Conservation (phyloP, 495 filamentous ascomycete species). For the Tuber aestivum region DNA sequence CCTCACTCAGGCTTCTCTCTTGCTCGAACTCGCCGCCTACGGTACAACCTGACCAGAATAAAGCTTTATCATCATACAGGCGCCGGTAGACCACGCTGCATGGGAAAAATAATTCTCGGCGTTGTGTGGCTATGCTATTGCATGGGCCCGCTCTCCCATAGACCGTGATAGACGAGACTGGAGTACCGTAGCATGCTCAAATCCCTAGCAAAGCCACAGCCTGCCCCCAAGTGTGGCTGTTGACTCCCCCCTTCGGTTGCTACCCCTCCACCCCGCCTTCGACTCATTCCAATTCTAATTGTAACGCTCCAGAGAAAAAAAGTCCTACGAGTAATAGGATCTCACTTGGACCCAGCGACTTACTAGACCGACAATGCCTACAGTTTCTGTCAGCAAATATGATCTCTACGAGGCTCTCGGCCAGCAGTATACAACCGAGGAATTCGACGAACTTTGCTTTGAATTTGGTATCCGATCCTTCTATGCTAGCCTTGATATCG, state of each 20-base stretch:
- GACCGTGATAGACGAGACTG: too few relatives aligned
- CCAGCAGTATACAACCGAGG: conserved; percentile 83
- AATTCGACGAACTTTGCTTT: conserved; percentile 97
- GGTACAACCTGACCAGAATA: background rate
- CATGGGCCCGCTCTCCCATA: background rate
- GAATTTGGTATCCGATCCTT: conserved; percentile 66
- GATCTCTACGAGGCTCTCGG: conserved; percentile 88
- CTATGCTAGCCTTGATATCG: conserved; percentile 35
- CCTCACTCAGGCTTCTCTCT: conserved; percentile 11
- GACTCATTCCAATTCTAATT: conserved; percentile 16
- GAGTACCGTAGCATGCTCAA: background rate
- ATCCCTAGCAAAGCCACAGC: background rate
- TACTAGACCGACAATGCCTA: conserved; percentile 60
- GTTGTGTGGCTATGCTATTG: background rate
- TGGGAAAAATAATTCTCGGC: background rate
- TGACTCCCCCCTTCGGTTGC: conserved; percentile 2
- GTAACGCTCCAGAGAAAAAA: background rate
- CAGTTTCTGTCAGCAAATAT: conserved; percentile 90
- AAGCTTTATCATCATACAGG: background rate
- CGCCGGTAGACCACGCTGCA: background rate
- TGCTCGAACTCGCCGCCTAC: conserved; percentile 1
- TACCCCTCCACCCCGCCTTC: conserved; percentile 39
- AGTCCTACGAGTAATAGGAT: background rate
- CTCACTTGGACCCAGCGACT: background rate
- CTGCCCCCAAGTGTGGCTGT: background rate